Percentiles rank a stretch among this genome's conserved stretches.
Evolutionary conservation across 2,329 filamentous ascomycete genomes (phyloP).

Genomic region (Ophiostoma sp.): DNA sequence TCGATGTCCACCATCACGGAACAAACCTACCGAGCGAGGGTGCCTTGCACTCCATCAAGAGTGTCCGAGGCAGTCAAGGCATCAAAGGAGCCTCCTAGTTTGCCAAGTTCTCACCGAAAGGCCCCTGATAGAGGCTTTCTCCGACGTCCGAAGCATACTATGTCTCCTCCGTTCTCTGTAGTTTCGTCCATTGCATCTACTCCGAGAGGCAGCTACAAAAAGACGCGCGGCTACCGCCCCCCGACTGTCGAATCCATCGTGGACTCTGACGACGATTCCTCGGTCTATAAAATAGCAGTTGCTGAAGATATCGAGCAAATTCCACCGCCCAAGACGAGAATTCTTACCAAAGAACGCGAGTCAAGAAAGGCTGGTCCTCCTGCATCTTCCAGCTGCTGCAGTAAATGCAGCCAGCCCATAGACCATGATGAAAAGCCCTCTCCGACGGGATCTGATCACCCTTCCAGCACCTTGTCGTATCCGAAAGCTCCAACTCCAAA

Average conservation of each 20-base stretch:
- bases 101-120: neutral
- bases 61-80: neutral
- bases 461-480: neutral
- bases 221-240: constrained; percentile 15
- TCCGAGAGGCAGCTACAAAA: neutral
- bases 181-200: neutral
- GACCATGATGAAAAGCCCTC: neutral
- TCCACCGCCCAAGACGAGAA: neutral
- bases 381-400: neutral
- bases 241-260: constrained; percentile 24
- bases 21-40: neutral
- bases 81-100: neutral
- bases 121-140: neutral
- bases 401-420: neutral
- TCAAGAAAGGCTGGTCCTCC: neutral
- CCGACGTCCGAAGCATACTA: neutral
- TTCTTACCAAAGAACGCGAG: neutral
- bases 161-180: neutral
- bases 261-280: constrained; percentile 18
- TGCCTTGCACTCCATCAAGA: neutral
- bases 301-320: neutral
- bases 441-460: too few species aligned
- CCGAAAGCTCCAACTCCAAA: too few species aligned
- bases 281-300: neutral
- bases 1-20: neutral